Evolutionary conservation across 257 asterid genomes (phyloP), one percentile per base, ranked within the genome.

Genomic region (Linderniella brevidens): DNA sequence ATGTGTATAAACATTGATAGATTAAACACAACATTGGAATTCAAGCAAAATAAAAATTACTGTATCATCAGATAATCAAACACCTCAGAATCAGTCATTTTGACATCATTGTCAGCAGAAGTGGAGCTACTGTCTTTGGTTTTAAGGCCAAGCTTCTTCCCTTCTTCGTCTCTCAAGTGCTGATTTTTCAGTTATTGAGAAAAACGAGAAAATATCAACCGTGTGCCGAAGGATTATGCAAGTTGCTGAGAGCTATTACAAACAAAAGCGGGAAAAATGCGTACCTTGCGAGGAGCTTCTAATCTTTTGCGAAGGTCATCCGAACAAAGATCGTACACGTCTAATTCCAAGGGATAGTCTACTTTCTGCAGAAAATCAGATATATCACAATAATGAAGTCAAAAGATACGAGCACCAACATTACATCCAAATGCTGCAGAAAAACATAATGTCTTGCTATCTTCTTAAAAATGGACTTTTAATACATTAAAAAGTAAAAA

Each of bases 81-180:
- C 70, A 90, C 96, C 88, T 68, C 86, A 18, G 80, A 81, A 46
- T 79, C 93, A 40, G 77, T 57, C 98, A 90, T 85, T 70, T 79
- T 82, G 62, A 75, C 70, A 65, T 85, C 97, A 36, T 40, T 64
- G 55, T 65, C 82, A 0, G 54, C 65, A 37, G 84, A 68, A 57
- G 52, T 64, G 14, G 86, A 73, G 61, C 74, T 72, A 57, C 64
- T 77, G 56, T 63, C 79, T 9, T 63, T 77, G 46, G 82, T 35
- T 74, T 90, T 79, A 56, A 90, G 56, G 49, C 99, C 99, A 55
- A 63, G 47, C 64, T 85, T 90, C 71, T 67, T 90, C 63, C 93
- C 92, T 66, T 90, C 99, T 60, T 76, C 99, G 8, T 90, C 96
- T 67, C 96, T 73, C 49, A 85, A 69, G 70, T 75, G 63, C 99